A percentile compares a stretch with the other conserved stretches of the same genome.
Conservation (phyloP, 129 eudicot species). For the Smallanthus sonchifolius region DNA sequence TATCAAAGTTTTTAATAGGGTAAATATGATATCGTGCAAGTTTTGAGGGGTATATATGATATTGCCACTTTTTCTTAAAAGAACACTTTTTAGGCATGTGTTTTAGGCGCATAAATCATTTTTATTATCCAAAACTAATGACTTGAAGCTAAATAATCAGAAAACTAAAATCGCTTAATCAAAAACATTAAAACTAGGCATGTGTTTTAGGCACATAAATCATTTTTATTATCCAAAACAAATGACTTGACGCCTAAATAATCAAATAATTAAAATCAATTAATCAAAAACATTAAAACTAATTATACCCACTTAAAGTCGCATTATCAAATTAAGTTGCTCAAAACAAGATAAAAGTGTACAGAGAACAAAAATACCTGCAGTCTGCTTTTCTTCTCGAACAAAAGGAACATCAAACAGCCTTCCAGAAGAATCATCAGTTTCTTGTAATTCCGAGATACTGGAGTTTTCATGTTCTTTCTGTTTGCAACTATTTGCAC, state of each 20-base stretch:
- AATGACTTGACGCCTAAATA: not conserved
- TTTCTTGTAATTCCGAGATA: conserved; percentile 31
- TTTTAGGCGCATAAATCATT: no score
- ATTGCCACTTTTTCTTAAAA: not conserved
- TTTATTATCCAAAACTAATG: no score
- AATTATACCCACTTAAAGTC: not conserved
- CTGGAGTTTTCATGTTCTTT: conserved; percentile 52
- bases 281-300: not conserved
- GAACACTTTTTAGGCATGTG: not conserved
- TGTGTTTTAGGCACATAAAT: not conserved
- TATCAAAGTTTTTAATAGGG: not conserved
- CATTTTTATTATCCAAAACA: not conserved
- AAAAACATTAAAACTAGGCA: not conserved
- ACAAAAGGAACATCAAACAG: conserved; percentile 70
- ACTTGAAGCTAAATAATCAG: no score
- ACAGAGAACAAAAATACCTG: conserved; percentile 33
- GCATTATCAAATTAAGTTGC: not conserved
- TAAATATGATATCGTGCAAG: not conserved
- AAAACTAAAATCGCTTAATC: no score
- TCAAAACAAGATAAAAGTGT: not conserved
- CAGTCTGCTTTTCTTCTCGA: conserved; percentile 38
- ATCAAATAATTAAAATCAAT: not conserved
- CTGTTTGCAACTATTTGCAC: conserved; percentile 30
- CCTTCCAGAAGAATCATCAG: conserved; percentile 32
- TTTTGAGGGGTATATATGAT: not conserved